Evolutionary conservation across 2,329 filamentous ascomycete genomes (phyloP), one percentile per base, ranked within the genome.

Genomic region (Clathrospora elynae): DNA sequence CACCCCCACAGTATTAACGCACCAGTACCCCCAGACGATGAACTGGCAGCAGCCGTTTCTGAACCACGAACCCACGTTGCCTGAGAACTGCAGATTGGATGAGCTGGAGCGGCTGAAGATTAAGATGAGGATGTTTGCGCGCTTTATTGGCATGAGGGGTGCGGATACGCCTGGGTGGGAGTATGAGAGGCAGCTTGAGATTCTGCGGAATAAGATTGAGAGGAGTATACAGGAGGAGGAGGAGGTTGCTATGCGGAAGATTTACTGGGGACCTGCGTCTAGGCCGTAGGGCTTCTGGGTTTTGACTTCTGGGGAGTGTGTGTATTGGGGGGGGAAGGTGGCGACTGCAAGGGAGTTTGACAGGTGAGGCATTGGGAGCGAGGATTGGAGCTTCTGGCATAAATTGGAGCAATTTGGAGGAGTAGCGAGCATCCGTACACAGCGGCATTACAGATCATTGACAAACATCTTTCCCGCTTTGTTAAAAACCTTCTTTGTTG

Each of bases 131-230:
- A 83, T 84, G 70, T 81, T 90, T 62, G 87, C 86, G 31, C 76
- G 80, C 55, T 90, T 90, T 55, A 88, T 90, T 62, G 87, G 87
- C 9, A 72, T 90, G 42, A 72, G 81, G 35, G 86, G 84, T 2
- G 80, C 80, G 57, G 78, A 82, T 51, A 79, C 76, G 20, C 79
- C 79, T 13, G 53, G 65, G 3, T 72, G 72, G 67, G 74, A 77
- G 61, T 72, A 73, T 50, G 69, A 72, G 30, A 60, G 71, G 9
- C 66, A 72, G 49, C 61, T 74, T 10, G 63, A 70, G 47, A 57
- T 65, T 32, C 23, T 69, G 35, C 41, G 42, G 38, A 53, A 54
- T 13, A 62, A 54, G 50, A 57, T 65, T 35, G 41, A 41, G 59
- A 66, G 57, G 37, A 51, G 37, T 18, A 31, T 66, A 6, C 35